Conservation (phyloP, 257 asterid species). For the Jasminum sambac region DNA sequence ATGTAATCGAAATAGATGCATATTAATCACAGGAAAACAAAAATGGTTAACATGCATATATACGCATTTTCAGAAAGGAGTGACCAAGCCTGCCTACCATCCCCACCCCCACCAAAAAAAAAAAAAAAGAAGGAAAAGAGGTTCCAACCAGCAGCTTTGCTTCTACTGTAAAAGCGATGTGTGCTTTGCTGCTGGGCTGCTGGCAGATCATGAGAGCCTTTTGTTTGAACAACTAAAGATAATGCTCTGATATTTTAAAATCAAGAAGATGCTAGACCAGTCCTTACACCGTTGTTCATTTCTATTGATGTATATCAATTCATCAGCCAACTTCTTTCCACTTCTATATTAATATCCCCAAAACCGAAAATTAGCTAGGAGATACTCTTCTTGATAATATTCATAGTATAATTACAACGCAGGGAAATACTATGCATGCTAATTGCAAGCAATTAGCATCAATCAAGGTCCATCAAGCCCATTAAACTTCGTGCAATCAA, state of each 20-base stretch:
- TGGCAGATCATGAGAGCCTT: slow-evolving; percentile 6
- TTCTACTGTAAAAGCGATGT: neutral
- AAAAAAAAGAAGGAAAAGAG: too few relatives aligned
- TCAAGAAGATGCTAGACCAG: neutral
- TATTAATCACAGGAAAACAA: neutral
- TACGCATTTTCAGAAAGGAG: neutral
- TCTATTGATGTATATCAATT: slow-evolving; percentile 10
- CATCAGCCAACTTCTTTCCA: slow-evolving; percentile 1
- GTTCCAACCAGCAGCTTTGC: neutral
- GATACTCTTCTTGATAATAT: neutral
- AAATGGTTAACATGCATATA: neutral
- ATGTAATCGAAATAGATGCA: neutral
- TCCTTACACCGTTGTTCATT: neutral
- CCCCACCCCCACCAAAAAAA: slow-evolving; percentile 3
- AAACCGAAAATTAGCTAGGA: neutral
- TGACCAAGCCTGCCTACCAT: too few relatives aligned
- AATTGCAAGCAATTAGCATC: neutral
- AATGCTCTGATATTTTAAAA: neutral
- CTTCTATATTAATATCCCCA: slow-evolving; percentile 7
- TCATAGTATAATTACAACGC: neutral
- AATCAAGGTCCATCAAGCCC: neutral
- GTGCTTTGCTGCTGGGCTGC: neutral
- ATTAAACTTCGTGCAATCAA: neutral
- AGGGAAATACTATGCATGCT: neutral
- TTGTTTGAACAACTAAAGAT: neutral